Evolutionary conservation across 169 alveolate species (phyloP).

Genomic region (Plasmodium adleri): DNA sequence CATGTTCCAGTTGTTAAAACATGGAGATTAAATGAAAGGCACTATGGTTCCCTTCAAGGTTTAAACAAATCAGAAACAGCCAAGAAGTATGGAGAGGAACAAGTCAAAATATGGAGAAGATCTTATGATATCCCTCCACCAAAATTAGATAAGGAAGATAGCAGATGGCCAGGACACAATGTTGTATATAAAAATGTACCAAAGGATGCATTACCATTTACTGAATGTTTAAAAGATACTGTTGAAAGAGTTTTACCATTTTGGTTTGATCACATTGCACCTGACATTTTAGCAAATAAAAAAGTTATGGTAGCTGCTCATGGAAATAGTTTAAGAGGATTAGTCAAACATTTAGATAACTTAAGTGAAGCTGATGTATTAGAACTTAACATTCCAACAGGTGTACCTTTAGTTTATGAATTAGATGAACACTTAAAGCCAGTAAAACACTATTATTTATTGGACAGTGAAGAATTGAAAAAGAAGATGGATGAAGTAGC

Average conservation of each 20-base stretch:
- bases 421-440: constrained; percentile 93
- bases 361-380: constrained; percentile 95
- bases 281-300: constrained; percentile 92
- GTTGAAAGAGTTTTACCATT: constrained; percentile 96
- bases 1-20: constrained; percentile 92
- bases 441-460: constrained; percentile 92
- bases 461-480: constrained; percentile 90
- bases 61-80: constrained; percentile 97
- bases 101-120: constrained; percentile 97
- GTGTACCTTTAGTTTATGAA: constrained; percentile 97
- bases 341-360: constrained; percentile 95
- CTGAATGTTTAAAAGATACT: constrained; percentile 96
- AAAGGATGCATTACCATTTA: constrained; percentile 92
- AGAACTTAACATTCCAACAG: constrained; percentile 97
- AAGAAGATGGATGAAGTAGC: constrained; percentile 95
- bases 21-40: constrained; percentile 98
- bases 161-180: constrained; percentile 93
- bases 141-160: constrained; percentile 90
- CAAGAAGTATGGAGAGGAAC: constrained; percentile 96
- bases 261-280: constrained; percentile 96
- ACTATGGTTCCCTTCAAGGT: constrained; percentile 98
- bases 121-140: constrained; percentile 98
- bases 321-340: constrained; percentile 98
- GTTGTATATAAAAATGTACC: constrained; percentile 90
- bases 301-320: constrained; percentile 97